Base-by-base conservation (phyloP, 208 protist genomes). In the Crithidia bombi region DNA sequence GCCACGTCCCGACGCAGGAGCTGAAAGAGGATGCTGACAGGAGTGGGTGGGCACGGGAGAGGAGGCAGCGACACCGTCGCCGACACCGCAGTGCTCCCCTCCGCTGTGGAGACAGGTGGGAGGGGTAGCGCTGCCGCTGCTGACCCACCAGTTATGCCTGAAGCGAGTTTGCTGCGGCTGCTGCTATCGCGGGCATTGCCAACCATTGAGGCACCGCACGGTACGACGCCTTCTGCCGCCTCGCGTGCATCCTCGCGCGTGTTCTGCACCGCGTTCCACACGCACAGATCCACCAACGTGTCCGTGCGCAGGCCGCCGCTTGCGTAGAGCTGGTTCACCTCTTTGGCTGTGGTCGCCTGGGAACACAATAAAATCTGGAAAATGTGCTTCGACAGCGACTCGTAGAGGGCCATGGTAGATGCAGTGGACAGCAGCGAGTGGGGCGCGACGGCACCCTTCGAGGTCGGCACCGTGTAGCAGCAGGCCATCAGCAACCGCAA, bases 401-500 rank as follows among this genome's bases (percentile, higher is more conserved):
- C 68, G 59, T 87, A 84, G 0, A 92, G 79, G 12, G 82, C 78
- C 12, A 85, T 15, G 30, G 78, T 70, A 28, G 87, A 92, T 5
- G 65, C 25, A 2, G 69, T 69, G 19, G 78, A 79, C 32, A 87
- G 58, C 21, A 64, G 62, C 30, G 78, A 76, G 70, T 83, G 79
- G 35, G 54, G 35, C 50, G 47, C 32, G 6, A 2, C 17, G 23
- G 51, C 38, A 5, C 62, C 59, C 11, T 23, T 21, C 50, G 65
- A 56, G 14, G 77, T 65, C 17, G 79, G 71, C 38, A 87, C 73
- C 14, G 75, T 90, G 66, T 83, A 90, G 17, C 81, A 82, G 59
- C 84, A 84, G 3, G 83, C 88, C 3, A 93, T 57, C 9, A 93
- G 73, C 43, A 93, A 65, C 2, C 85, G 88, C 55, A 93, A 58